phyloP scores from a whole-genome alignment of 768 basidiomycete genomes.

The Tubosaeta brunneosetosa region DNA sequence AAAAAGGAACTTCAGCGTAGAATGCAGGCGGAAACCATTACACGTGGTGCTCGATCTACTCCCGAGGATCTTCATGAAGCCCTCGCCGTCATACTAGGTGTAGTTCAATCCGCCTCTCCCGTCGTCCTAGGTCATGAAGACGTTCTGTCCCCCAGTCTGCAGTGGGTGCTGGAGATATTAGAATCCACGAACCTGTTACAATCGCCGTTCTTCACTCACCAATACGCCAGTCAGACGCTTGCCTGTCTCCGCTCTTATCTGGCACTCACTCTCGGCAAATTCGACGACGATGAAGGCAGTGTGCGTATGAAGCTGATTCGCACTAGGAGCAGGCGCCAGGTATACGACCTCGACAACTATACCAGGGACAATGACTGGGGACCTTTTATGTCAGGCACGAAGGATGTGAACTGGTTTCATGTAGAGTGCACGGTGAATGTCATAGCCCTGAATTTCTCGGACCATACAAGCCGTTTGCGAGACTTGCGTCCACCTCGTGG shows the following conservation, averaged over 20 bases:
- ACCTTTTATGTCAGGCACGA: conserved; percentile 37
- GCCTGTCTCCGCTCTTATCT: conserved; percentile 47
- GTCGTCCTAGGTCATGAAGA: conserved; percentile 17
- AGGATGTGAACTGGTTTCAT: conserved; percentile 58
- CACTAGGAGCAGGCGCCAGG: conserved; percentile 48
- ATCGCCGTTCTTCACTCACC: conserved; percentile 24
- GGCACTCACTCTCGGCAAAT: conserved; percentile 40
- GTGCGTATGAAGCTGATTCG: conserved; percentile 33
- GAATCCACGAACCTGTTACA: conserved; percentile 36
- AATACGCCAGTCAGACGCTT: conserved; percentile 29
- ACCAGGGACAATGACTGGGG: conserved; percentile 49
- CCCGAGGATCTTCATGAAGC: conserved; percentile 29
- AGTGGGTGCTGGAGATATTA: conserved; percentile 43
- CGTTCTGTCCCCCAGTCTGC: conserved; percentile 37
- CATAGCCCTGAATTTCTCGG: conserved; percentile 47
- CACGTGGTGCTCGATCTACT: conserved; percentile 14
- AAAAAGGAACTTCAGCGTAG: conserved; percentile 36
- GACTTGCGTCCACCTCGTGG: conserved; percentile 45
- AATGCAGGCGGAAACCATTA: conserved; percentile 38
- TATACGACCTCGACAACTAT: conserved; percentile 62
- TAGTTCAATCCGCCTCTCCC: conserved; percentile 36
- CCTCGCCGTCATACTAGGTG: conserved; percentile 39
- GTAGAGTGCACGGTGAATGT: conserved; percentile 47
- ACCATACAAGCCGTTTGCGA: conserved; percentile 35
- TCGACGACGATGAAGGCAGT: conserved; percentile 21